phyloP scores from a whole-genome alignment of 805 yeast species.

The Lachancea cidri region DNA sequence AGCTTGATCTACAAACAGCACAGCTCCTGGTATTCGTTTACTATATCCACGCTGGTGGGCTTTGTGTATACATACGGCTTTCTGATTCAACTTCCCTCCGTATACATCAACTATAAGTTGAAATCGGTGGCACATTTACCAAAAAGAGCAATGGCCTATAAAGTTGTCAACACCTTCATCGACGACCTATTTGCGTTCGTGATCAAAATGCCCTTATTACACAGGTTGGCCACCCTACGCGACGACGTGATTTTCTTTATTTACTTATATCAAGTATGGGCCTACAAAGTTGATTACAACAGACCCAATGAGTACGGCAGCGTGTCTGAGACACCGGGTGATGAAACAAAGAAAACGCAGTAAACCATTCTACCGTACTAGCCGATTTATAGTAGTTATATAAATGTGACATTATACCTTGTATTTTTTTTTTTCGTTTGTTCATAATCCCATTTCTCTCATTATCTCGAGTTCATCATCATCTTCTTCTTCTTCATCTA shows the following conservation, averaged over 20 bases:
- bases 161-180: constrained; percentile 38
- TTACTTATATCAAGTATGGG: constrained; percentile 37
- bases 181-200: constrained; percentile 41
- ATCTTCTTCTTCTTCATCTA: constrained; percentile 18
- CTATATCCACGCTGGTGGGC: constrained; percentile 37
- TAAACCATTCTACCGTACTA: not conserved
- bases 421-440: not conserved
- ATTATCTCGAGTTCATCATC: constrained; percentile 25
- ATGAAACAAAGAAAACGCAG: not conserved
- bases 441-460: constrained; percentile 19
- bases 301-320: constrained; percentile 37
- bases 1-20: constrained; percentile 36
- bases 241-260: constrained; percentile 39
- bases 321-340: constrained; percentile 3
- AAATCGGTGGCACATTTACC: constrained; percentile 42
- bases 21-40: constrained; percentile 41
- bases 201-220: constrained; percentile 40
- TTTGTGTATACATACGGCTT: constrained; percentile 41
- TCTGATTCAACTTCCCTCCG: constrained; percentile 36
- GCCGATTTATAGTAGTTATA: no score
- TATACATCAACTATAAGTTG: constrained; percentile 39
- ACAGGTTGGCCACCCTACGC: constrained; percentile 38
- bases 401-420: no score
- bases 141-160: constrained; percentile 37
- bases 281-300: constrained; percentile 37